Base-by-base conservation (phyloP, 1,284 basidiomycete genomes). In the Peniophora sp. region DNA sequence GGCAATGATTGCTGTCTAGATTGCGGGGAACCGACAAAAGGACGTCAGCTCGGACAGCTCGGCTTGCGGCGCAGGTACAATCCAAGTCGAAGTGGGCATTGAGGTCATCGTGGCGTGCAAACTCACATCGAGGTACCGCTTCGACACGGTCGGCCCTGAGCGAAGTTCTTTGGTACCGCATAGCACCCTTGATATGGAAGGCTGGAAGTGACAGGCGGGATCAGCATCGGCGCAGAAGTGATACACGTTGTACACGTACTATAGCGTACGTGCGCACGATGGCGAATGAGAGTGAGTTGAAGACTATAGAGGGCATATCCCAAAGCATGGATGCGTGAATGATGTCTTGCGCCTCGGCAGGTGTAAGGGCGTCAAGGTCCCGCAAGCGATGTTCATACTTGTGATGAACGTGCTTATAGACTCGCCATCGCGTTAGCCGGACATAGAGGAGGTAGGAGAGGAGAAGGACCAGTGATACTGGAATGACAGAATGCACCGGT, bases 221-320 rank as follows among this genome's bases (percentile, higher is more conserved):
- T 22, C 39, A 45, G 12, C 43, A 39, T 32, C 27, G 27, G n/a
- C 20, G n/a, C 36, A 27, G 22, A 23, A 14, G 41, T 24, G 20
- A 52, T 47, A 39, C 36, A 27, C 46, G 32, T 12, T 32, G 27
- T 23, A 44, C 24, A 34, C 23, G 27, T 55, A 77, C 75, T 48
- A 75, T 69, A 1, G 60, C 71, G 62, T 73, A 75, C 2, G 74
- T 75, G 57, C 74, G 75, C 64, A 75, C 75, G 41, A 77, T 56
- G 1, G 73, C 74, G 57, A 76, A 74, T 0, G 70, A 61, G 20
- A 72, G 50, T 0, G 72, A 58, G 54, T 69, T 67, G 24, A 64
- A 62, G 49, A 70, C 49, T 3, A 77, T 51, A 9, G 57, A 48
- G 3, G 73, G 73, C 71, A 75, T 73, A 52, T 77, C 75, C 50